A percentile compares a stretch with the other conserved stretches of the same genome.
Conservation (phyloP, 305 asterid genomes). For the Fraxinus sp. region DNA sequence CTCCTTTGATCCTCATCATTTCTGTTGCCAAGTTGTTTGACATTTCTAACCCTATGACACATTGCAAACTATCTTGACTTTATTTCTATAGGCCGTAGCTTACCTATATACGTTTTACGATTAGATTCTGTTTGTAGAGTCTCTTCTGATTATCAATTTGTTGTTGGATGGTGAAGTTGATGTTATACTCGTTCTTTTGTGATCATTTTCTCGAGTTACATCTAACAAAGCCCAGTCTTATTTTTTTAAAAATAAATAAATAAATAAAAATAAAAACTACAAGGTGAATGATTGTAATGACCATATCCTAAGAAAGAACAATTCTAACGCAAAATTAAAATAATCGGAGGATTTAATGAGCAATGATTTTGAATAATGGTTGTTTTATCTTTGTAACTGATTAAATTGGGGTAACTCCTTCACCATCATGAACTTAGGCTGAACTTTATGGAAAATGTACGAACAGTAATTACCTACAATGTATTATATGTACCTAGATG, state of each 20-base stretch:
- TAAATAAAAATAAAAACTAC: no score
- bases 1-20: no score
- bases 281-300: neutral
- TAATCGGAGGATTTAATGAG: constrained; percentile 3
- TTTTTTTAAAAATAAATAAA: neutral
- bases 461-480: neutral
- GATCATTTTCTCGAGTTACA: neutral
- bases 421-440: neutral
- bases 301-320: neutral
- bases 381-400: neutral
- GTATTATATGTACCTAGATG: neutral
- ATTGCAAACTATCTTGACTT: no score
- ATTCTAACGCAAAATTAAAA: neutral
- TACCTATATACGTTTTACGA: neutral
- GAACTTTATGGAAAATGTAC: neutral
- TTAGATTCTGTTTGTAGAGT: constrained; percentile 6
- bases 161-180: constrained; percentile 24
- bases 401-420: neutral
- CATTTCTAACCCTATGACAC: no score
- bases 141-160: constrained; percentile 7
- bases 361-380: constrained; percentile 8
- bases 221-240: neutral
- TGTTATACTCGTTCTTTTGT: constrained; percentile 2
- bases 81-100: neutral
- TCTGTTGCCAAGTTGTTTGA: no score